These are phyloP conservation scores for Podospora comata DNA, from an alignment of 495 filamentous ascomycete species.

Conservation along the genomic window DNA sequence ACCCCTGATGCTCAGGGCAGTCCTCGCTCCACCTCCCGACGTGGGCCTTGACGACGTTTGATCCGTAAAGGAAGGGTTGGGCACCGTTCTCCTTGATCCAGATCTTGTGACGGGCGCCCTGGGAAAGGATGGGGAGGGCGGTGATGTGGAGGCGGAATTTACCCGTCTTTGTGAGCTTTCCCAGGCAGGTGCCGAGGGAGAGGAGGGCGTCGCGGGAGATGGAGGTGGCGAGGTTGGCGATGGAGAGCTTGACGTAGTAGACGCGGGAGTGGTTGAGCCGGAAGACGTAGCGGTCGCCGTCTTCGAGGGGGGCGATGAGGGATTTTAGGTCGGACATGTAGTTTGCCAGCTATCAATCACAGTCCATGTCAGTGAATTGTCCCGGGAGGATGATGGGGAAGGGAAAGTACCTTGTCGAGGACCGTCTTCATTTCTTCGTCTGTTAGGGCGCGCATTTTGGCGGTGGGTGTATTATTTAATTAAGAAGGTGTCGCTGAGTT, in stretches of 20 bases:
- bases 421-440: conserved; percentile 69
- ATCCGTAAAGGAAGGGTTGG: conserved; percentile 86
- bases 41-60: conserved; percentile 77
- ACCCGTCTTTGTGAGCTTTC: conserved; percentile 87
- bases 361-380: no score
- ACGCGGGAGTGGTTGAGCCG: conserved; percentile 64
- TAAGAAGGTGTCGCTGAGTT: neutral
- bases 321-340: conserved; percentile 56
- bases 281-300: conserved; percentile 78
- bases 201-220: conserved; percentile 76
- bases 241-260: conserved; percentile 80
- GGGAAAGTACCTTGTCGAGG: conserved; percentile 58
- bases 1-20: conserved; percentile 72
- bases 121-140: conserved; percentile 77
- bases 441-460: conserved; percentile 67
- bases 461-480: neutral
- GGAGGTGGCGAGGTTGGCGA: conserved; percentile 87
- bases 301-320: conserved; percentile 70
- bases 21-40: conserved; percentile 86
- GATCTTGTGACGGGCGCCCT: conserved; percentile 87
- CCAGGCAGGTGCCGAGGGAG: conserved; percentile 77
- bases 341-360: conserved; percentile 27
- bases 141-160: conserved; percentile 87
- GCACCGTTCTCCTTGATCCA: conserved; percentile 95
- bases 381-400: neutral